Conservation (phyloP, 176 grass and related monocot genomes). For the Rhynchospora tenuis region DNA sequence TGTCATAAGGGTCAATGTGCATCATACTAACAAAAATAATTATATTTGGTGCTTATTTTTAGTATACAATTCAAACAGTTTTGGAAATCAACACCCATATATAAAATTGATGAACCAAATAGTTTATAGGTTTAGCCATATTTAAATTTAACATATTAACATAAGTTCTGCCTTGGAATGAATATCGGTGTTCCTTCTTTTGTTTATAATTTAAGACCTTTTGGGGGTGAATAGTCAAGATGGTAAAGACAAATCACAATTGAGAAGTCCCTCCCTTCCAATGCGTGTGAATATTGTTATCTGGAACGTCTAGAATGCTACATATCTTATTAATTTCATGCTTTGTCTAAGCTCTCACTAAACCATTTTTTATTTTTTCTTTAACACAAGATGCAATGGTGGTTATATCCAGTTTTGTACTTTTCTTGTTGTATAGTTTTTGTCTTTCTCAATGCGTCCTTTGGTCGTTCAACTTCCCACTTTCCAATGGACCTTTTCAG, state of each 20-base stretch:
- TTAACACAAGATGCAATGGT: neutral
- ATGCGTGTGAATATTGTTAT: neutral
- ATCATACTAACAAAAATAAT: neutral
- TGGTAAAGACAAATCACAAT: too few species aligned
- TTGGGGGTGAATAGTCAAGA: too few species aligned
- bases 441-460: neutral
- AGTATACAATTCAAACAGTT: neutral
- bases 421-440: neutral
- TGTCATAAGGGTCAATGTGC: neutral
- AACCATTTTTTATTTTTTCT: neutral
- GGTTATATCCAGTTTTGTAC: neutral
- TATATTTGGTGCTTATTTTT: neutral
- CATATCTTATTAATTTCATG: neutral
- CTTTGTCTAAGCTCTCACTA: neutral
- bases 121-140: neutral
- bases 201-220: neutral
- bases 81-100: conserved; percentile 2
- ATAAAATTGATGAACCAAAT: neutral
- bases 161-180: neutral
- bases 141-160: neutral
- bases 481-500: neutral
- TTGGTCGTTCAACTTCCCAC: neutral
- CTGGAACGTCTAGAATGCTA: neutral
- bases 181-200: neutral
- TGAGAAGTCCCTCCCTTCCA: too few species aligned